phyloP scores from a whole-genome alignment of 768 basidiomycete genomes.

The Tricholomella constricta region DNA sequence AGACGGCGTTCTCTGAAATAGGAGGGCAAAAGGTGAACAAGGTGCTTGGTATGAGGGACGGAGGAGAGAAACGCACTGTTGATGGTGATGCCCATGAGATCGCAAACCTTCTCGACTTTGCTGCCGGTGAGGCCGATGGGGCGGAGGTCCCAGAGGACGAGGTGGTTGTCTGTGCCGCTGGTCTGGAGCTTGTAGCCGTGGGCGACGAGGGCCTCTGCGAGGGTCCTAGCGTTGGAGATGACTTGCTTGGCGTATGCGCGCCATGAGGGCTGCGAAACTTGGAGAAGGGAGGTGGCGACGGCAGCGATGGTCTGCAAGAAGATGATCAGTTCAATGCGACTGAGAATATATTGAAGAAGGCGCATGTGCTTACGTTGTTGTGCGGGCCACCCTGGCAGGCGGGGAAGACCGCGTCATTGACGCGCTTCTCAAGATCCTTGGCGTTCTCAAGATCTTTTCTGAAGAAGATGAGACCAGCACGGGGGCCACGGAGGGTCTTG shows the following conservation, averaged over 20 bases:
- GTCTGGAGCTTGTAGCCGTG: constrained; percentile 97
- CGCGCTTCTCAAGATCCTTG: constrained; percentile 90
- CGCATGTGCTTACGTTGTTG: constrained; percentile 85
- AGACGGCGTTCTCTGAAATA: constrained; percentile 86
- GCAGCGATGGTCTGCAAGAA: constrained; percentile 82
- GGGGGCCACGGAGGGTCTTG: constrained; percentile 98
- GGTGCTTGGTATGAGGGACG: background rate
- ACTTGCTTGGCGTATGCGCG: constrained; percentile 94
- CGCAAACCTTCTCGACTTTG: constrained; percentile 98
- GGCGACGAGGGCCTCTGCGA: constrained; percentile 69
- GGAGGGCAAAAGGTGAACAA: background rate
- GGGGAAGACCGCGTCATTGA: constrained; percentile 99
- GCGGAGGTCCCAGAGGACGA: constrained; percentile 96
- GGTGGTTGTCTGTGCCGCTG: constrained; percentile 95
- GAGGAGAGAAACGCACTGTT: constrained; percentile 64
- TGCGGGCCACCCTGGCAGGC: constrained; percentile 99
- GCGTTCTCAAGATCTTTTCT: constrained; percentile 83
- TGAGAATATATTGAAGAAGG: background rate
- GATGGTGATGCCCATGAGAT: constrained; percentile 94
- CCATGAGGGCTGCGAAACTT: constrained; percentile 88
- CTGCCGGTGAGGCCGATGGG: constrained; percentile 95
- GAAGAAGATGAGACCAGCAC: constrained; percentile 99
- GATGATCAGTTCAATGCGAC: background rate
- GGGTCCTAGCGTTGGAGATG: constrained; percentile 80
- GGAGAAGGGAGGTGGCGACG: constrained; percentile 89